Evolutionary conservation across 306 rosid species (phyloP).

Genomic region (Prinsepia uniflora): DNA sequence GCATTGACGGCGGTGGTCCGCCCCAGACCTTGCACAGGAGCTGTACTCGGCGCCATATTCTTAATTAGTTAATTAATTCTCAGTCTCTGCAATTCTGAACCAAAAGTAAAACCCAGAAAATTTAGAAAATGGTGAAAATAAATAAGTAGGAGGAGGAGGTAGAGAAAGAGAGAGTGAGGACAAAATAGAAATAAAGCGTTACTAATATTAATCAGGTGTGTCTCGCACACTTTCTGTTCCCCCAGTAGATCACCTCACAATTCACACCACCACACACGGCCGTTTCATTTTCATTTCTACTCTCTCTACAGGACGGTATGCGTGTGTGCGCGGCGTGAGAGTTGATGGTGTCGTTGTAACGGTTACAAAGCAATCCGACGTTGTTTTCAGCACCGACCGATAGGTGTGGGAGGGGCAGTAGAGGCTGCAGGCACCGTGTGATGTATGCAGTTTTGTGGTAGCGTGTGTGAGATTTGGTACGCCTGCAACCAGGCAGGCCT

Average conservation of each 20-base stretch:
- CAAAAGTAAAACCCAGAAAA: not conserved
- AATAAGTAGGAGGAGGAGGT: not conserved
- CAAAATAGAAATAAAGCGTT: constrained; percentile 13
- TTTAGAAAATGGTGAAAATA: not conserved
- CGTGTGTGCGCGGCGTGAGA: not conserved
- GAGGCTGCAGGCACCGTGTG: not conserved
- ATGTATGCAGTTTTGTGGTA: not conserved
- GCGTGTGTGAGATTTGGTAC: constrained; percentile 2
- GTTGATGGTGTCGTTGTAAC: not conserved
- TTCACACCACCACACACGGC: constrained; percentile 21
- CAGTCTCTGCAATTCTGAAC: not conserved
- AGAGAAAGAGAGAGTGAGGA: not conserved
- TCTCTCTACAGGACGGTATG: not conserved
- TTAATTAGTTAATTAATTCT: not conserved
- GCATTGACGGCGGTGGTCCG: not conserved
- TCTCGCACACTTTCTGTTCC: constrained; percentile 5
- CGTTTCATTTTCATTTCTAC: constrained; percentile 1
- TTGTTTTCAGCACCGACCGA: not conserved
- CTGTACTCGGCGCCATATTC: not conserved
- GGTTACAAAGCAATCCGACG: no score
- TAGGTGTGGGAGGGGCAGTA: not conserved
- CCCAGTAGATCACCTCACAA: not conserved
- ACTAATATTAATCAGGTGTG: constrained; percentile 12
- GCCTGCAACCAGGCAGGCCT: constrained; percentile 25
- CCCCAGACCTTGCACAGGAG: not conserved